phyloP scores from a whole-genome alignment of 768 basidiomycete species.

The Leccinum sublutescens region DNA sequence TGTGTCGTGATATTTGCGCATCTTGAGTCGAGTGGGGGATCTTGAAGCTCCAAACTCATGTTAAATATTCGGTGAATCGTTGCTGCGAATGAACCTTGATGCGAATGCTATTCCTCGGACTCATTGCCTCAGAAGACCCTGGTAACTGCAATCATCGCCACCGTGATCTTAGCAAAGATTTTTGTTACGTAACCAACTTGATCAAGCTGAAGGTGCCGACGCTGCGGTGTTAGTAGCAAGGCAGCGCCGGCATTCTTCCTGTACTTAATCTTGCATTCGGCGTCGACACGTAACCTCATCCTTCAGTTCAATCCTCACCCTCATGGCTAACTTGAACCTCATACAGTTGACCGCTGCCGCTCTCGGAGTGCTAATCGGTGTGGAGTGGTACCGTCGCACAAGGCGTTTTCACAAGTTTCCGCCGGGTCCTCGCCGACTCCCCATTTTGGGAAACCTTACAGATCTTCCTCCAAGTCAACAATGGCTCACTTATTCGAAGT shows the following conservation, averaged over 20 bases:
- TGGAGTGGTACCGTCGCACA: conserved; percentile 3
- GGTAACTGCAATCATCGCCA: neutral
- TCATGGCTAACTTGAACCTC: neutral
- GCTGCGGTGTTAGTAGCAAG: no score
- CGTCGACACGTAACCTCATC: neutral
- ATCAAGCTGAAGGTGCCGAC: no score
- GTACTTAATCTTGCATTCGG: neutral
- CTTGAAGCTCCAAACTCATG: neutral
- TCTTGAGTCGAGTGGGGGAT: neutral
- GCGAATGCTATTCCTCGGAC: neutral
- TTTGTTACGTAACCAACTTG: no score
- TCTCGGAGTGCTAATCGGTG: neutral
- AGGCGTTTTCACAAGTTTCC: conserved; percentile 1
- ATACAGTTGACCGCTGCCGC: neutral
- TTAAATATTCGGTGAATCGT: neutral
- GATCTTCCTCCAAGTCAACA: conserved; percentile 1
- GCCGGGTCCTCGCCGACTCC: conserved; percentile 2
- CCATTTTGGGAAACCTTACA: neutral
- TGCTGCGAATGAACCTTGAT: neutral
- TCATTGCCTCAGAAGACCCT: neutral
- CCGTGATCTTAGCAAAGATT: neutral
- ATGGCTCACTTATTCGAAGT: conserved; percentile 5
- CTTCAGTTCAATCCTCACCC: neutral
- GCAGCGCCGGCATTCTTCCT: neutral
- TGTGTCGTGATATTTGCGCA: conserved; percentile 5